Evolutionary conservation across 148 eudicot species (phyloP).

Genomic region (Diospyros kaki): DNA sequence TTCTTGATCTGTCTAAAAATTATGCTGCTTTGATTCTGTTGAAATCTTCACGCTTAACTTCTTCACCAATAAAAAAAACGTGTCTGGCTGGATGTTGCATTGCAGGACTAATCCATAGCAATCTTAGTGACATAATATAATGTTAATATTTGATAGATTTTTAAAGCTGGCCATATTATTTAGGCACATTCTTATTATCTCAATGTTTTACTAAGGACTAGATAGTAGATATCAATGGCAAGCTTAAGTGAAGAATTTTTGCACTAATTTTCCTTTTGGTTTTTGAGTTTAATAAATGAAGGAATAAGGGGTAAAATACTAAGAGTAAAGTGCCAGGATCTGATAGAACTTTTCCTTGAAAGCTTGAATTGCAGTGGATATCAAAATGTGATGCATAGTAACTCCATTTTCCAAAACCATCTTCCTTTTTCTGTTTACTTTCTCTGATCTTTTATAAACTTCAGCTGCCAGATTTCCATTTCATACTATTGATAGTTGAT

Average conservation of each 20-base stretch:
- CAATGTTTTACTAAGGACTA: neutral
- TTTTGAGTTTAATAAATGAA: neutral
- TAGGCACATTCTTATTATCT: neutral
- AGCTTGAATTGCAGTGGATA: neutral
- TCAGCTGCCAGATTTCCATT: neutral
- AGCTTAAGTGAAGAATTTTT: neutral
- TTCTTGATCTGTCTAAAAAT: neutral
- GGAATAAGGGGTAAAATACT: neutral
- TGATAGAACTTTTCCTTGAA: neutral
- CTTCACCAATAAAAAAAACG: neutral
- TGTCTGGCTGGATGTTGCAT: slow-evolving; percentile 3
- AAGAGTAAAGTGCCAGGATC: neutral
- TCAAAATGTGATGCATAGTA: neutral
- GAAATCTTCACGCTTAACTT: neutral
- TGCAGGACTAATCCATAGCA: neutral
- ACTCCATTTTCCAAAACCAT: neutral
- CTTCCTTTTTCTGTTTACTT: neutral
- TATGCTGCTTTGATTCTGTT: neutral
- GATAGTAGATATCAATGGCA: neutral
- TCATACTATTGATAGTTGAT: neutral
- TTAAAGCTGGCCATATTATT: neutral
- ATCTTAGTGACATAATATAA: no score
- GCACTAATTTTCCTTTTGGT: neutral
- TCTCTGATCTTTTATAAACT: neutral
- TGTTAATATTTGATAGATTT: neutral